A percentile compares a stretch with the other conserved stretches of the same genome.
phyloP scores from a whole-genome alignment of 306 rosid species.

The Biancaea sappan region DNA sequence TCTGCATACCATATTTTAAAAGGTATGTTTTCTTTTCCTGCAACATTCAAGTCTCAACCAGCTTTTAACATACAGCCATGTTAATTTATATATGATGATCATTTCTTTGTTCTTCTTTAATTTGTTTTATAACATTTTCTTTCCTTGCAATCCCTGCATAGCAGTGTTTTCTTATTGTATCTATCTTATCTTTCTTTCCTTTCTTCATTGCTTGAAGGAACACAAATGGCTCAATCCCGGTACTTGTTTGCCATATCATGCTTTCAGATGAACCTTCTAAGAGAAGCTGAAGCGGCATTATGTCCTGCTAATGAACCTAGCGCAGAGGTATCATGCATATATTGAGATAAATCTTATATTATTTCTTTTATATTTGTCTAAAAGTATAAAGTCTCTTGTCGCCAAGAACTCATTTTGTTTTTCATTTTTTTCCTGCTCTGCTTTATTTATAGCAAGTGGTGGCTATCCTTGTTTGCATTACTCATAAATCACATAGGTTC shows the following conservation, averaged over 20 bases:
- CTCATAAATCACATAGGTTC: constrained; percentile 7
- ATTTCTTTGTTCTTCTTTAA: background rate
- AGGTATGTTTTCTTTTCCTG: constrained; percentile 52
- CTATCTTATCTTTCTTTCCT: constrained; percentile 27
- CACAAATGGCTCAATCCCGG: constrained; percentile 94
- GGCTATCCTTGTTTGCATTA: constrained; percentile 26
- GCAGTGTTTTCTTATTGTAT: constrained; percentile 38
- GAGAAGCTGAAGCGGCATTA: constrained; percentile 92
- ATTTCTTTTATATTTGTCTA: background rate
- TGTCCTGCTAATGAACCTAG: constrained; percentile 81
- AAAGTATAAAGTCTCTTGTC: background rate
- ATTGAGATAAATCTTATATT: background rate
- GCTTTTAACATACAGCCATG: background rate
- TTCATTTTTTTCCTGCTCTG: background rate
- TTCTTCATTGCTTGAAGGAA: constrained; percentile 67
- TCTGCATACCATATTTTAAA: constrained; percentile 90
- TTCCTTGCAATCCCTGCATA: constrained; percentile 8
- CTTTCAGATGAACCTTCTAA: constrained; percentile 93
- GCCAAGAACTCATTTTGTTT: background rate
- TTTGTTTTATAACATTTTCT: constrained; percentile 5
- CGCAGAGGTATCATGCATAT: constrained; percentile 65
- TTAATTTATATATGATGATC: constrained; percentile 1
- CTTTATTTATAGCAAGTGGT: constrained; percentile 5
- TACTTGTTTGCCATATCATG: constrained; percentile 98
- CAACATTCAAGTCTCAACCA: constrained; percentile 13